A percentile compares a stretch with the other conserved stretches of the same genome.
Evolutionary conservation across 2,329 filamentous ascomycete species (phyloP).

Genomic region (Podosphaera aphanis): DNA sequence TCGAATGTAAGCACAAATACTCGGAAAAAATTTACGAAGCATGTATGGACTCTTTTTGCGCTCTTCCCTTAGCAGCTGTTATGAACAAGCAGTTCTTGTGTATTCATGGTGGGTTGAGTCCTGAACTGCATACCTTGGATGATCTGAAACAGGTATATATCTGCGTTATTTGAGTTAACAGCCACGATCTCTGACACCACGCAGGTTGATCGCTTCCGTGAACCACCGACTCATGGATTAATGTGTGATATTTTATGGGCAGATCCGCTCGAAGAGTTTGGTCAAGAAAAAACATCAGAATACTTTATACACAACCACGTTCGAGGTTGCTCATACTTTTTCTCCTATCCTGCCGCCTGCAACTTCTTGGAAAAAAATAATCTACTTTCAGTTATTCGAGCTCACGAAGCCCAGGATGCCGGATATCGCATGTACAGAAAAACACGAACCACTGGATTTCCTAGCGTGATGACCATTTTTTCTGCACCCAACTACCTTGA

Average conservation of each 20-base stretch:
- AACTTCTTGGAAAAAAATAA: constrained; percentile 99
- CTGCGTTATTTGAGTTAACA: neutral
- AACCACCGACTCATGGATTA: constrained; percentile 86
- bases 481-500: constrained; percentile 97
- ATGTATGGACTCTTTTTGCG: constrained; percentile 96
- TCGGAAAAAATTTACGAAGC: constrained; percentile 89
- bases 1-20: constrained; percentile 99
- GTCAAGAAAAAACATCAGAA: constrained; percentile 93
- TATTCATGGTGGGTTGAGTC: constrained; percentile 89
- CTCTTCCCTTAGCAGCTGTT: constrained; percentile 73
- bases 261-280: constrained; percentile 92
- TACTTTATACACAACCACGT: constrained; percentile 98
- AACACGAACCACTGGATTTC: constrained; percentile 91
- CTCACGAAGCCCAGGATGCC: constrained; percentile 94
- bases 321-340: constrained; percentile 96
- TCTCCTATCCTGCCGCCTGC: constrained; percentile 91
- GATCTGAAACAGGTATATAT: constrained; percentile 60
- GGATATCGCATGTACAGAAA: constrained; percentile 99
- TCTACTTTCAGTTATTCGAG: constrained; percentile 83
- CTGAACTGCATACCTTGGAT: constrained; percentile 85
- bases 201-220: constrained; percentile 89
- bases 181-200: neutral
- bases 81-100: constrained; percentile 99
- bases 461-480: constrained; percentile 99
- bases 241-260: constrained; percentile 99